Percentiles rank a stretch among this genome's conserved stretches.
Evolutionary conservation across 1,284 basidiomycete genomes (phyloP).

Genomic region (Macrocystidia cucumis): DNA sequence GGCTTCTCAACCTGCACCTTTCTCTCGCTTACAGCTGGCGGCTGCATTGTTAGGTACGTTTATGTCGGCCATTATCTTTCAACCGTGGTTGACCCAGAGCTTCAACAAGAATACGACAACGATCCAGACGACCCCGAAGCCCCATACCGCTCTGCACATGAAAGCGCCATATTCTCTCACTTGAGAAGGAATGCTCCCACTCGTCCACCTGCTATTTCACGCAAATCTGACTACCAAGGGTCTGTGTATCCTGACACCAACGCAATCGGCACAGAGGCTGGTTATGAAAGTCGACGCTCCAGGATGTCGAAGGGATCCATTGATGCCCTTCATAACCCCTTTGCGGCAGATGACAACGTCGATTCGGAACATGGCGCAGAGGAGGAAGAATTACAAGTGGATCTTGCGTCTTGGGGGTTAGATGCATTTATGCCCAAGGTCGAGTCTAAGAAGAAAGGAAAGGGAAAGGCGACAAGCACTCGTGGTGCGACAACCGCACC

Average conservation of each 20-base stretch:
- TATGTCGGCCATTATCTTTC: constrained; percentile 3
- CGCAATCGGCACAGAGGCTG: constrained; percentile 39
- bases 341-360: constrained; percentile 49
- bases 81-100: neutral
- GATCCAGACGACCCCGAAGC: constrained; percentile 56
- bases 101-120: constrained; percentile 72
- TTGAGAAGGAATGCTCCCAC: constrained; percentile 47
- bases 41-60: constrained; percentile 67
- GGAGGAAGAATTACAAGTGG: constrained; percentile 59
- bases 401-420: constrained; percentile 77
- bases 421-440: constrained; percentile 68
- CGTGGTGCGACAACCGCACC: constrained; percentile 42
- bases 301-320: constrained; percentile 45
- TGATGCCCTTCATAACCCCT: constrained; percentile 62
- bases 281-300: constrained; percentile 33
- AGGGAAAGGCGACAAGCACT: too few species aligned
- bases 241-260: constrained; percentile 52
- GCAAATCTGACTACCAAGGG: constrained; percentile 60
- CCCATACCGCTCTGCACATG: constrained; percentile 59
- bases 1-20: too few species aligned
- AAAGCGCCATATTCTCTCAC: constrained; percentile 76
- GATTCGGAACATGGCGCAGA: constrained; percentile 47
- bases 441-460: constrained; percentile 35
- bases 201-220: constrained; percentile 28
- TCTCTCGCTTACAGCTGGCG: constrained; percentile 74